These are phyloP conservation scores for Crucibulum cyathiforme DNA, from an alignment of 1,284 basidiomycete species.

Conservation along the genomic window DNA sequence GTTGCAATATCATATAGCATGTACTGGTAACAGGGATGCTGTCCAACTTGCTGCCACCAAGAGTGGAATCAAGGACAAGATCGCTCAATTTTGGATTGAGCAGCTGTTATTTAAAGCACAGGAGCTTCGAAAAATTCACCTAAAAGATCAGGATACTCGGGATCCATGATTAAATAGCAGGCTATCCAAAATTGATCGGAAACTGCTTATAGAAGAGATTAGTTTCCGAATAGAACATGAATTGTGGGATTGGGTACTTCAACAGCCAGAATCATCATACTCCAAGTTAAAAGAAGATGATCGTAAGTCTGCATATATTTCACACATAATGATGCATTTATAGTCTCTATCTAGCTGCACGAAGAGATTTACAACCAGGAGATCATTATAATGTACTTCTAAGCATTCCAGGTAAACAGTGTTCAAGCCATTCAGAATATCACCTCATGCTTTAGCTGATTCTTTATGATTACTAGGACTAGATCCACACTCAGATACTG, in stretches of 20 bases:
- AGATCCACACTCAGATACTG: slow-evolving; percentile 38
- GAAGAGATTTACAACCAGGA: not conserved
- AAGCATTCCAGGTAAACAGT: too few species aligned
- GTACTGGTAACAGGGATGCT: slow-evolving; percentile 7
- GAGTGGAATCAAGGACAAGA: slow-evolving; percentile 11
- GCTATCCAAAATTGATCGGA: slow-evolving; percentile 13
- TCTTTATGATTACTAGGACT: slow-evolving; percentile 19
- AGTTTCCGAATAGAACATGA: slow-evolving; percentile 15
- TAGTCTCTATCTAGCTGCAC: not conserved
- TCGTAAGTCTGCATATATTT: slow-evolving; percentile 12
- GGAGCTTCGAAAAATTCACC: slow-evolving; percentile 5
- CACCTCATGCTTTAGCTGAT: not conserved
- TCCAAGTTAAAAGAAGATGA: slow-evolving; percentile 12
- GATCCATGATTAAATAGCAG: slow-evolving; percentile 9
- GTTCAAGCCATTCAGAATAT: not conserved
- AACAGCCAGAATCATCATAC: slow-evolving; percentile 25
- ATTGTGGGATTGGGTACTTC: slow-evolving; percentile 11
- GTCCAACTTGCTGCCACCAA: slow-evolving; percentile 20
- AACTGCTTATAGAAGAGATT: slow-evolving; percentile 16
- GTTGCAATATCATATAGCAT: slow-evolving; percentile 19
- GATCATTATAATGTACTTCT: slow-evolving; percentile 7
- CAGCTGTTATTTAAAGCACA: slow-evolving; percentile 2
- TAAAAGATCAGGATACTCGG: not conserved
- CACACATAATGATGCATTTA: not conserved
- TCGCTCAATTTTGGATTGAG: slow-evolving; percentile 9